Conservation (phyloP, 2,329 filamentous ascomycete genomes). For the Pyricularia pennisetigena region DNA sequence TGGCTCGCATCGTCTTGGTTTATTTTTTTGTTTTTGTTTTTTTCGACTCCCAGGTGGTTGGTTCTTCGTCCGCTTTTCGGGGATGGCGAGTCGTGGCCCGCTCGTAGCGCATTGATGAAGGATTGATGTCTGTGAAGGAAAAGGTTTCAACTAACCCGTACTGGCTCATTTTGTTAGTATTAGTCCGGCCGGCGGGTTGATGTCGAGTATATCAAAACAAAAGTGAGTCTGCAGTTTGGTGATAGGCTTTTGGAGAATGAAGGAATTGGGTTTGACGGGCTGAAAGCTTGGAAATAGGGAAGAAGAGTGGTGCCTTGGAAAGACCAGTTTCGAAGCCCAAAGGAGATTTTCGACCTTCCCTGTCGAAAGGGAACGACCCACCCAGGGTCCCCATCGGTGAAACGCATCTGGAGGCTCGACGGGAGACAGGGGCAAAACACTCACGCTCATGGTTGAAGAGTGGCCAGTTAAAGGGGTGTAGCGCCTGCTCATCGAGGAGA, state of each 20-base stretch:
- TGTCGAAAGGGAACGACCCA: not conserved
- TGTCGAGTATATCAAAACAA: not conserved
- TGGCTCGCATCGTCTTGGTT: not conserved
- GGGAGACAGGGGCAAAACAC: slow-evolving; percentile 23
- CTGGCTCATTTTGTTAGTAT: slow-evolving; percentile 33
- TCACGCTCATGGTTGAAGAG: slow-evolving; percentile 35
- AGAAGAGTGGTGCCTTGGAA: not conserved
- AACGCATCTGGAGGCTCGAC: slow-evolving; percentile 8
- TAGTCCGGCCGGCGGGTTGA: slow-evolving; percentile 1
- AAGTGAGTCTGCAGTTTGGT: not conserved
- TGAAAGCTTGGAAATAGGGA: not conserved
- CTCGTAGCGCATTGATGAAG: not conserved
- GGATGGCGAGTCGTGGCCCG: not conserved
- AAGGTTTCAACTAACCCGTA: slow-evolving; percentile 39
- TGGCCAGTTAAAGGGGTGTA: not conserved
- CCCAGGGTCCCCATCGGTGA: slow-evolving; percentile 10
- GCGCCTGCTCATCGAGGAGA: not conserved
- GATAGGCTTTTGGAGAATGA: not conserved
- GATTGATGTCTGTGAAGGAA: not conserved
- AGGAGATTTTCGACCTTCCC: not conserved
- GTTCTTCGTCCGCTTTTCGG: not conserved
- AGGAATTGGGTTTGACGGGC: not conserved
- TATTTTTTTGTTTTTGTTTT: no score
- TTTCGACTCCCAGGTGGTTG: not conserved
- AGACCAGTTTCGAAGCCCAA: not conserved